Evolutionary conservation across 2,329 filamentous ascomycete genomes (phyloP), one percentile per base, ranked within the genome.

Genomic region (Xylaria polymorpha): DNA sequence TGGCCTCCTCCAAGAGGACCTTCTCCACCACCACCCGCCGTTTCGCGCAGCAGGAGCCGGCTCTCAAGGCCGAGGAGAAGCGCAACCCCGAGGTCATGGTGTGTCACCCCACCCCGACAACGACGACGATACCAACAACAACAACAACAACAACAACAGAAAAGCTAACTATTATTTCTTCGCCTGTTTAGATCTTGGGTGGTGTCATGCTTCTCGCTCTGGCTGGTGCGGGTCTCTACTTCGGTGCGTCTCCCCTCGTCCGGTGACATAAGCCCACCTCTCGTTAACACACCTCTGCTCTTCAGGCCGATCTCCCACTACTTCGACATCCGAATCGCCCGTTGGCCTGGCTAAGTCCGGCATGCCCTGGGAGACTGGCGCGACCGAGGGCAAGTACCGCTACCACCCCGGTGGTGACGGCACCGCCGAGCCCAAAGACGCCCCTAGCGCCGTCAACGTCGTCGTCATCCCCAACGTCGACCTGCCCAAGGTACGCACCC

Each of bases 381-480:
- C 85, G 71, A 77, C 82, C 73, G 84, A 86, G 75, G 89, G 90
- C 80, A 92, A 93, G 83, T 89, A 90, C 87, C 87, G 90, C 82
- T 94, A 94, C 84, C 89, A 93, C 86, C 94, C 94, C 68, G 92
- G 93, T 77, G 96, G 94, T 77, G 93, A 98, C 84, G 83, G 87
- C 79, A 90, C 79, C 82, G 86, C 90, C 79, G 84, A 88, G 71
- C 92, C 92, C 81, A 94, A 91, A 85, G 93, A 98, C 78, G 96
- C 96, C 71, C 96, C 96, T 74, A 97, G 93, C 82, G 96, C 96
- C 72, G 85, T 99, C 83, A 97, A 99, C 87, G 92, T 92, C 73
- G 94, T 98, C 76, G 91, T 99, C 80, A 87, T 99, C 64, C 96
- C 96, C 78, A 92, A 97, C 79, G 94, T 99, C 79, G 96, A 91